Evolutionary conservation across 371 early-diverging fungal genomes (phyloP).

Genomic region (Mucor irregularis): DNA sequence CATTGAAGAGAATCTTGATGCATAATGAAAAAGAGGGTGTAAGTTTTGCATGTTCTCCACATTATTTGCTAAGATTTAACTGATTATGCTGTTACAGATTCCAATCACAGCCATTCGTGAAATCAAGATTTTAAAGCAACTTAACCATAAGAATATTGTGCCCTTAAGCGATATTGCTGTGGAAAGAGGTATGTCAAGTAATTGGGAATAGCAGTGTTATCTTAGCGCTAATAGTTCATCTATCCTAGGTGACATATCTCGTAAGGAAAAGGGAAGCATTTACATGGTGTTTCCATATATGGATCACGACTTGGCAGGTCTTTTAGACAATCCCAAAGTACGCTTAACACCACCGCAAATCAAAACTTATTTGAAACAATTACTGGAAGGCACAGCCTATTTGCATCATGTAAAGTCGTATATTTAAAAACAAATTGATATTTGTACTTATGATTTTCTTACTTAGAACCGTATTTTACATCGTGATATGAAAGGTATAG

Average conservation of each 20-base stretch:
- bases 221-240: too few species aligned
- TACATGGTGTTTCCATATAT: constrained; percentile 97
- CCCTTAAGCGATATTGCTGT: constrained; percentile 81
- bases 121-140: constrained; percentile 84
- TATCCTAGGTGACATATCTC: constrained; percentile 23
- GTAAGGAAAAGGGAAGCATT: constrained; percentile 55
- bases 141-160: constrained; percentile 87
- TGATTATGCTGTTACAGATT: too few species aligned
- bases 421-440: background rate
- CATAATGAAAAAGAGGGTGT: constrained; percentile 93
- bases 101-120: constrained; percentile 97
- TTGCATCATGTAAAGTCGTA: constrained; percentile 66
- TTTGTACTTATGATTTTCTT: background rate
- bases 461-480: constrained; percentile 77
- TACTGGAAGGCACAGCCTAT: constrained; percentile 85
- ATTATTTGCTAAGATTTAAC: constrained; percentile 1
- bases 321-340: constrained; percentile 76
- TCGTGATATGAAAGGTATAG: constrained; percentile 86
- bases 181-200: constrained; percentile 58
- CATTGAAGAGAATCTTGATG: constrained; percentile 90
- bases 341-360: constrained; percentile 69
- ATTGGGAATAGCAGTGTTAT: too few species aligned
- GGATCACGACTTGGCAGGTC: constrained; percentile 91
- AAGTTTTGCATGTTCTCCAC: constrained; percentile 19
- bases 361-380: constrained; percentile 79